Evolutionary conservation across 768 basidiomycete genomes (phyloP).

Genomic region (Kwoniella newhampshirensis): DNA sequence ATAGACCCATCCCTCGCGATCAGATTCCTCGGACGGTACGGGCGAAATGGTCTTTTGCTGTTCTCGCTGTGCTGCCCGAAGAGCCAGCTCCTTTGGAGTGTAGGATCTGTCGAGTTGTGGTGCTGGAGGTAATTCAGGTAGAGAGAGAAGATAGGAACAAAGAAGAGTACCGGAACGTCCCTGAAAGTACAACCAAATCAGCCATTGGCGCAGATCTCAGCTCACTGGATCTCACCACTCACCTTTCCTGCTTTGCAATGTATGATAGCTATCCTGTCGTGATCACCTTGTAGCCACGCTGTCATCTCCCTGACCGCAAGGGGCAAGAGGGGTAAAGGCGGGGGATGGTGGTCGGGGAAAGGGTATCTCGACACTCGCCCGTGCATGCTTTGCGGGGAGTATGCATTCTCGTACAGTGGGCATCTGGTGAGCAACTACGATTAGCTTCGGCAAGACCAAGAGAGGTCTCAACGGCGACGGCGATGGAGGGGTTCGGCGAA

Average conservation of each 20-base stretch:
- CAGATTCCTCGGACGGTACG: slow-evolving; percentile 25
- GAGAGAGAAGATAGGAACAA: slow-evolving; percentile 73
- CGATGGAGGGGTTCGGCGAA: not conserved
- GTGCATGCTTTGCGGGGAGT: slow-evolving; percentile 67
- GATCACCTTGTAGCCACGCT: slow-evolving; percentile 67
- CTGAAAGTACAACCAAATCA: slow-evolving; percentile 63
- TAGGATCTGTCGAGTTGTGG: slow-evolving; percentile 59
- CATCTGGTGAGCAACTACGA: slow-evolving; percentile 61
- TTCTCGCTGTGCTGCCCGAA: slow-evolving; percentile 52
- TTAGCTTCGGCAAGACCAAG: too few relatives aligned
- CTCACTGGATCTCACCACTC: slow-evolving; percentile 12
- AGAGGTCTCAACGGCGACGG: not conserved
- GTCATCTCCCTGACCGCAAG: slow-evolving; percentile 72
- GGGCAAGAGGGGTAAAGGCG: slow-evolving; percentile 72
- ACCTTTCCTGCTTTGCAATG: slow-evolving; percentile 75
- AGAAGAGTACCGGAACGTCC: slow-evolving; percentile 84
- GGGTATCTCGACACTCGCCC: slow-evolving; percentile 79
- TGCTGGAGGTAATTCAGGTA: slow-evolving; percentile 58
- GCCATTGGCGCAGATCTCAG: not conserved
- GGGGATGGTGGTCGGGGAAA: slow-evolving; percentile 89
- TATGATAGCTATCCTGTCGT: slow-evolving; percentile 70
- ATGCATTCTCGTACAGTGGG: slow-evolving; percentile 75
- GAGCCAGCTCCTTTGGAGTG: slow-evolving; percentile 58
- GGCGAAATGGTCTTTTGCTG: slow-evolving; percentile 57
- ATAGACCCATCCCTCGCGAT: slow-evolving; percentile 26